These are phyloP conservation scores for Coemansia sp. DNA, from an alignment of 192 early-diverging fungal genomes.

Conservation along the genomic window DNA sequence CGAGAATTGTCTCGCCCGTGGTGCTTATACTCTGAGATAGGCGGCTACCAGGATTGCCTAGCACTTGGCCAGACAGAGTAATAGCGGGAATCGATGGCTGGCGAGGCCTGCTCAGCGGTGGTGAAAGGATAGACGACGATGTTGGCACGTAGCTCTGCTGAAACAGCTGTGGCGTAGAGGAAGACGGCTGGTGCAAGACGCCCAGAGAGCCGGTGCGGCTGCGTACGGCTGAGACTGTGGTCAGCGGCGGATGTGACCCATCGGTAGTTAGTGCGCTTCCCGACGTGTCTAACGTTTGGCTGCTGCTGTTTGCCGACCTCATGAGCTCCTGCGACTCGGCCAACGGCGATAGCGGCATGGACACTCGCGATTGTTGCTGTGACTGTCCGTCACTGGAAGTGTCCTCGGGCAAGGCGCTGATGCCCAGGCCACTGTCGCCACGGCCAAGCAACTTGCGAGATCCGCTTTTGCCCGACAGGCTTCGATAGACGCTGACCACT, in stretches of 20 bases:
- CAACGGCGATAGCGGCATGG: constrained; percentile 35
- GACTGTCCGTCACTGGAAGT: background rate
- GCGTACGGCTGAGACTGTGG: background rate
- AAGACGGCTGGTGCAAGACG: constrained; percentile 8
- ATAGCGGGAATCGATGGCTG: background rate
- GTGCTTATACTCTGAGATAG: constrained; percentile 33
- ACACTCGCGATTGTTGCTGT: constrained; percentile 9
- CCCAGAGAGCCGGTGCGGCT: constrained; percentile 40
- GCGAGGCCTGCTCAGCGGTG: constrained; percentile 1
- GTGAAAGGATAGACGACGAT: background rate
- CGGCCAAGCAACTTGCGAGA: constrained; percentile 8
- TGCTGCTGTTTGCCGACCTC: constrained; percentile 18
- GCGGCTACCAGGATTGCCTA: constrained; percentile 14
- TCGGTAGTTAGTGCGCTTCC: constrained; percentile 12
- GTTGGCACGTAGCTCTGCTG: constrained; percentile 13
- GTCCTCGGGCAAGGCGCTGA: background rate
- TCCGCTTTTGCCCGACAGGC: background rate
- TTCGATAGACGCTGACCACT: constrained; percentile 1
- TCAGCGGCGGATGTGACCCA: background rate
- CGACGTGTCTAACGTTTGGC: constrained; percentile 19
- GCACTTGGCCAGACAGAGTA: background rate
- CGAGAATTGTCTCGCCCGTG: constrained; percentile 19
- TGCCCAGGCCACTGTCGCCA: constrained; percentile 32
- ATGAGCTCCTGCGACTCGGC: constrained; percentile 44
- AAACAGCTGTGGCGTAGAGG: constrained; percentile 17